A percentile compares a stretch with the other conserved stretches of the same genome.
phyloP scores from a whole-genome alignment of 345 rosid genomes.

The Psidium friedrichsthalianum region DNA sequence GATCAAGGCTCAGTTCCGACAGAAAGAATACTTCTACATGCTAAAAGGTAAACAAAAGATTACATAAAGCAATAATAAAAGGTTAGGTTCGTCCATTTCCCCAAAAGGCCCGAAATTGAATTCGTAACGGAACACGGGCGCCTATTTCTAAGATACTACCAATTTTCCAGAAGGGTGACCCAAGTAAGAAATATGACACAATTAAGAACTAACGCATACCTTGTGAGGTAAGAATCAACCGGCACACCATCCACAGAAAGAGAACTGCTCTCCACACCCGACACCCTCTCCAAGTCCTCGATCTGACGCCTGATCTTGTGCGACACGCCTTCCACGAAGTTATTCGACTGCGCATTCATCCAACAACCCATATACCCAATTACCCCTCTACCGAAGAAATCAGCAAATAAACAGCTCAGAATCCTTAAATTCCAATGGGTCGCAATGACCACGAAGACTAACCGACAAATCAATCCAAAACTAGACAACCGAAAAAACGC shows the following conservation, averaged over 20 bases:
- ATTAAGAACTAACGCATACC: conserved; percentile 23
- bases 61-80: not conserved
- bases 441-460: not conserved
- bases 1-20: not conserved
- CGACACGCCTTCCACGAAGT: conserved; percentile 81
- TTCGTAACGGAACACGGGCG: not conserved
- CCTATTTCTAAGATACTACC: not conserved
- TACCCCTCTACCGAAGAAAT: not conserved
- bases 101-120: not conserved
- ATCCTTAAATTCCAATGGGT: not conserved
- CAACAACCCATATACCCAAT: not conserved
- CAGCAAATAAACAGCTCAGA: not conserved
- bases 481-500: no score
- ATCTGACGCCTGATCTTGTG: conserved; percentile 98
- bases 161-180: not conserved
- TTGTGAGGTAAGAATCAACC: conserved; percentile 94
- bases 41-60: not conserved
- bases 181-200: not conserved
- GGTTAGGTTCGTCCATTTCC: not conserved
- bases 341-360: conserved; percentile 58
- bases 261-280: conserved; percentile 74
- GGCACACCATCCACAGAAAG: conserved; percentile 93
- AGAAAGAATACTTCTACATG: not conserved
- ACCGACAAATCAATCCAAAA: no score
- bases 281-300: conserved; percentile 87